Conservation (phyloP, 1,284 basidiomycete species). For the Moesziomyces sp. region DNA sequence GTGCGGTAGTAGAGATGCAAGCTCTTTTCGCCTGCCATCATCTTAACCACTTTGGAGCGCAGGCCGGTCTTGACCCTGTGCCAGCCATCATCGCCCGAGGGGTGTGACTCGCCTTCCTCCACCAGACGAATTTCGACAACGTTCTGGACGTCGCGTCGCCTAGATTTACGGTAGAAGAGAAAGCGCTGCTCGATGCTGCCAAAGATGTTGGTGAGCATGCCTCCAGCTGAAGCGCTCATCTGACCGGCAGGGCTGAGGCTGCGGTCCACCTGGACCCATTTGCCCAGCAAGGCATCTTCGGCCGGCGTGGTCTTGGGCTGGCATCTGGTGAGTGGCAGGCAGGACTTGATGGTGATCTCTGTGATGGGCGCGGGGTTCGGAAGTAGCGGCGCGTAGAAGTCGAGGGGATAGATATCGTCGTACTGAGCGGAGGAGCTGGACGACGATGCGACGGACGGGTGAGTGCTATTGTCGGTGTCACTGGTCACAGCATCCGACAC, state of each 20-base stretch:
- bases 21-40: constrained; percentile 25
- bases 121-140: constrained; percentile 55
- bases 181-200: constrained; percentile 48
- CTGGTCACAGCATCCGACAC: neutral
- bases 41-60: constrained; percentile 26
- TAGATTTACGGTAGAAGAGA: constrained; percentile 58
- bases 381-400: constrained; percentile 54
- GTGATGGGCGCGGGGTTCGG: constrained; percentile 70
- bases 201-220: constrained; percentile 32
- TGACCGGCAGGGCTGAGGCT: constrained; percentile 76
- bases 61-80: constrained; percentile 46
- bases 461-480: neutral
- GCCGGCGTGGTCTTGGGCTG: constrained; percentile 77
- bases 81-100: constrained; percentile 49
- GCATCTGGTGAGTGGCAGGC: constrained; percentile 76
- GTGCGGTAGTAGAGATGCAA: constrained; percentile 55
- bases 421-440: constrained; percentile 6
- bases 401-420: constrained; percentile 51
- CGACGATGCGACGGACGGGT: neutral
- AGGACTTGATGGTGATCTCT: constrained; percentile 80
- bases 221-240: constrained; percentile 21
- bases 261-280: constrained; percentile 84
- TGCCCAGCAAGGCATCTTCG: constrained; percentile 80
- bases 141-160: constrained; percentile 33
- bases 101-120: constrained; percentile 30